phyloP scores from a whole-genome alignment of 805 yeast species.

The Ogataea haglerorum region DNA sequence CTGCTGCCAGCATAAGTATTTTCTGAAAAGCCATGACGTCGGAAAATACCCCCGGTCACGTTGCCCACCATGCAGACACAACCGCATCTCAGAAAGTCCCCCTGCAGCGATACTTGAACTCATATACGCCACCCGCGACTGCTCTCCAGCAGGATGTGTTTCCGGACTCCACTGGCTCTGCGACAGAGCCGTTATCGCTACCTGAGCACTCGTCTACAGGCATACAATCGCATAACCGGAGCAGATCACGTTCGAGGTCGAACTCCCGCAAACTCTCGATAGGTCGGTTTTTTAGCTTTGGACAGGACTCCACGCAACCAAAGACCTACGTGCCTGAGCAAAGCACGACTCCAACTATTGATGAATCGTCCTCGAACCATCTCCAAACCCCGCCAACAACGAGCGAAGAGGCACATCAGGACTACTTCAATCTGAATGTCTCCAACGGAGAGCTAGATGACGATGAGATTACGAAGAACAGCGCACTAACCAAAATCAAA shows the following conservation, averaged over 20 bases:
- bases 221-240: slow-evolving; percentile 5
- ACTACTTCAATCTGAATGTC: slow-evolving; percentile 12
- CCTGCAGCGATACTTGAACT: background rate
- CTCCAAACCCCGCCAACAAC: slow-evolving; percentile 24
- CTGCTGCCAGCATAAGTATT: no score
- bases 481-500: slow-evolving; percentile 27
- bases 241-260: slow-evolving; percentile 38
- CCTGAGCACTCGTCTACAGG: slow-evolving; percentile 10
- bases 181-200: slow-evolving; percentile 1
- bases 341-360: slow-evolving; percentile 17
- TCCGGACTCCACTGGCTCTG: slow-evolving; percentile 1
- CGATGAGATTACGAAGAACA: slow-evolving; percentile 14
- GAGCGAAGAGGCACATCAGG: slow-evolving; percentile 11
- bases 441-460: slow-evolving; percentile 9
- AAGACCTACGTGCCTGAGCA: slow-evolving; percentile 8
- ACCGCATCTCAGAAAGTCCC: background rate
- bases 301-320: slow-evolving; percentile 22
- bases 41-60: background rate
- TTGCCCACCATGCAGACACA: background rate
- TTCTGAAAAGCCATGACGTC: background rate
- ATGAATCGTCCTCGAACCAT: slow-evolving; percentile 17
- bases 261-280: slow-evolving; percentile 36
- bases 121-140: slow-evolving; percentile 18
- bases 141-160: slow-evolving; percentile 15
- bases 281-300: slow-evolving; percentile 39